Conservation (phyloP, 495 filamentous ascomycete genomes). For the Oleoguttula mirabilis region DNA sequence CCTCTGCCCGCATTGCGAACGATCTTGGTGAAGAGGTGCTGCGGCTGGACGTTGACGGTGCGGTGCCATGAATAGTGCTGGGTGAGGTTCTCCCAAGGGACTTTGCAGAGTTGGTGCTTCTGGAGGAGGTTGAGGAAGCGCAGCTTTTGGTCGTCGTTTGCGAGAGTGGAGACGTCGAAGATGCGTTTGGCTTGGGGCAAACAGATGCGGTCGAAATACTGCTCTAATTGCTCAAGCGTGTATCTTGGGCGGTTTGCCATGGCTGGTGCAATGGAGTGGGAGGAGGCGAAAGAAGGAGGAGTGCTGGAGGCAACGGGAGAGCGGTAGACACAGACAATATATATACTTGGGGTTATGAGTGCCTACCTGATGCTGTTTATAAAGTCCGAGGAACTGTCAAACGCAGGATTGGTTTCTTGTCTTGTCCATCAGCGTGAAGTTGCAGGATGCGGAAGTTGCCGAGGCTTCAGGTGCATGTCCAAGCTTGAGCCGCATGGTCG, state of each 20-base stretch:
- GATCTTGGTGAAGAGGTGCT: conserved; percentile 52
- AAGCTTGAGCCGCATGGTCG: too few relatives aligned
- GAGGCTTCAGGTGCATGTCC: too few relatives aligned
- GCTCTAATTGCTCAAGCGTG: conserved; percentile 13
- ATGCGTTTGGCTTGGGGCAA: conserved; percentile 19
- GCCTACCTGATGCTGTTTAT: too few relatives aligned
- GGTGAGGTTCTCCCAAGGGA: conserved; percentile 60
- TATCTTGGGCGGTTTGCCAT: conserved; percentile 4
- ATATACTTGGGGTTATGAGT: too few relatives aligned
- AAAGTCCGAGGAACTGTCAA: too few relatives aligned
- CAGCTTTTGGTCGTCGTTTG: conserved; percentile 1
- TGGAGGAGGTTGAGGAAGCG: conserved; percentile 7
- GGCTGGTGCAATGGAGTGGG: too few relatives aligned
- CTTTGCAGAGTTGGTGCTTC: conserved; percentile 27
- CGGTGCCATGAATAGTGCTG: conserved; percentile 44
- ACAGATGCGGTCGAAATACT: conserved; percentile 23
- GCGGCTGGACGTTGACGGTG: conserved; percentile 41
- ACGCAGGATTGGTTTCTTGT: too few relatives aligned
- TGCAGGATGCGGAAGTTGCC: too few relatives aligned
- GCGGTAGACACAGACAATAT: too few relatives aligned
- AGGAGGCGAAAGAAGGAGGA: too few relatives aligned
- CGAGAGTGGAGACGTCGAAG: conserved; percentile 15
- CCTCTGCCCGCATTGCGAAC: conserved; percentile 44
- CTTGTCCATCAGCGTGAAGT: too few relatives aligned
- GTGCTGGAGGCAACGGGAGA: too few relatives aligned